Conservation (phyloP, 2,329 filamentous ascomycete species). For the Karstenula rhodostoma region DNA sequence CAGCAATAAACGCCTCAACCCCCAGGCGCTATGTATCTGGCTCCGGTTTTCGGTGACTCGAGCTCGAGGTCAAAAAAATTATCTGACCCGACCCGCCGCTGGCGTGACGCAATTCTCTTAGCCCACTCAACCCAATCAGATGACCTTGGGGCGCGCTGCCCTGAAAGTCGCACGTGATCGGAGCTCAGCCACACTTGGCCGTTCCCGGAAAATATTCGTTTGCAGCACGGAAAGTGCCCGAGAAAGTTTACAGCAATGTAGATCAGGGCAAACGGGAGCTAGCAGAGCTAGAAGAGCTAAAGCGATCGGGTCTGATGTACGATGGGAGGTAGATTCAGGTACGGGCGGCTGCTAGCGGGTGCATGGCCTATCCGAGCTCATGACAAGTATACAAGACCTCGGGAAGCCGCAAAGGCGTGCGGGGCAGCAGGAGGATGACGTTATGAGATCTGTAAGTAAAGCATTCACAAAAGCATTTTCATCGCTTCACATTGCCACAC, state of each 20-base stretch:
- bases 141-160: background rate
- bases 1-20: constrained; percentile 1
- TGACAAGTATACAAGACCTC: background rate
- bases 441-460: too few species aligned
- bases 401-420: background rate
- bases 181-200: constrained; percentile 1
- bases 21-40: background rate
- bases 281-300: background rate
- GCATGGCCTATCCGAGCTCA: background rate
- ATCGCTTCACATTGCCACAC: background rate
- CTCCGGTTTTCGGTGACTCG: constrained; percentile 16
- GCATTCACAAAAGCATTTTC: too few species aligned
- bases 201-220: background rate
- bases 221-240: background rate
- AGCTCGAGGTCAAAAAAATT: constrained; percentile 30
- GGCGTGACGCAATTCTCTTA: constrained; percentile 43
- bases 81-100: constrained; percentile 30
- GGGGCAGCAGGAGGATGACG: too few species aligned
- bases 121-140: background rate
- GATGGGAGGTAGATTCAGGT: constrained; percentile 6
- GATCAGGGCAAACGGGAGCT: constrained; percentile 5
- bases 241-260: background rate
- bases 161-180: constrained; percentile 1
- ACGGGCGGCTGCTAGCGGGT: constrained; percentile 4
- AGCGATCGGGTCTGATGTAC: constrained; percentile 9